These are phyloP conservation scores for Daldinia childiae DNA, from an alignment of 495 filamentous ascomycete genomes.

Conservation along the genomic window DNA sequence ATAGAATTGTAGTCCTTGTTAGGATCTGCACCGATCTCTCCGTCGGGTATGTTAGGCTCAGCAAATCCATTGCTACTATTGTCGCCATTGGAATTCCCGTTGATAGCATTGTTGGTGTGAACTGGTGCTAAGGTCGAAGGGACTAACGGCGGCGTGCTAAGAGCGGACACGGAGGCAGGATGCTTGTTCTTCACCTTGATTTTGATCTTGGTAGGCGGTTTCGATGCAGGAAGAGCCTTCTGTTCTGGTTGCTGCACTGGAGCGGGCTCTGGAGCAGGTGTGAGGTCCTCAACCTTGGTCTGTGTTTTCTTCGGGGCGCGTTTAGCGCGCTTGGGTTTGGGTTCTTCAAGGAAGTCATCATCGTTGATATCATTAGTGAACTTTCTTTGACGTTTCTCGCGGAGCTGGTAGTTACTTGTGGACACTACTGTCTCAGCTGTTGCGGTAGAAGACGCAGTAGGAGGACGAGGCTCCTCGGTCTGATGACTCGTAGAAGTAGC, in stretches of 20 bases:
- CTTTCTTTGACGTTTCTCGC: constrained; percentile 45
- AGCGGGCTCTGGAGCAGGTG: constrained; percentile 14
- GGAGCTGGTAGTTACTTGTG: constrained; percentile 43
- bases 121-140: constrained; percentile 15
- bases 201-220: constrained; percentile 37
- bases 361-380: constrained; percentile 42
- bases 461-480: constrained; percentile 41
- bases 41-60: constrained; percentile 8
- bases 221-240: constrained; percentile 16
- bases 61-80: constrained; percentile 24
- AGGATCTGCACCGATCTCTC: constrained; percentile 30
- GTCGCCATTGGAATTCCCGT: constrained; percentile 12
- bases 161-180: constrained; percentile 25
- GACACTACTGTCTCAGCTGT: constrained; percentile 43
- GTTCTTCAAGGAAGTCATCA: constrained; percentile 35
- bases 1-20: constrained; percentile 59
- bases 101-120: constrained; percentile 5
- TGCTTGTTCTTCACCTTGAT: constrained; percentile 27
- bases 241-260: constrained; percentile 20
- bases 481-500: constrained; percentile 14
- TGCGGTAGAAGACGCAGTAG: constrained; percentile 43
- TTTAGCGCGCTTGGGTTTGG: constrained; percentile 43
- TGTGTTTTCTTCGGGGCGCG: constrained; percentile 40
- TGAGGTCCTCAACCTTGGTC: constrained; percentile 13
- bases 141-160: constrained; percentile 35